These are phyloP conservation scores for Pseudovirgaria hyperparasitica DNA, from an alignment of 2,329 filamentous ascomycete species.

Conservation along the genomic window DNA sequence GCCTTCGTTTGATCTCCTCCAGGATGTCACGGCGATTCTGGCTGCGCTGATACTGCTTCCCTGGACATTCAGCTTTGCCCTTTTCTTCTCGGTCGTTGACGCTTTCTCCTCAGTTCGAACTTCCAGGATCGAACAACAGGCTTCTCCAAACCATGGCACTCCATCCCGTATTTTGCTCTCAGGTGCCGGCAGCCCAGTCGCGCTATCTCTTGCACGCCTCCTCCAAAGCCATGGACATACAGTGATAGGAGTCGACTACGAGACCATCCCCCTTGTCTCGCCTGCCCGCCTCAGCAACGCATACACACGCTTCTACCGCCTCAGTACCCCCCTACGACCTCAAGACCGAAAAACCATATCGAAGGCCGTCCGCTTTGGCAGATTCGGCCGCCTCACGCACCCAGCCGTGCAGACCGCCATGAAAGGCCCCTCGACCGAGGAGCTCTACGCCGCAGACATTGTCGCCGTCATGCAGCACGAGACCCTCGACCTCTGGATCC, in stretches of 20 bases:
- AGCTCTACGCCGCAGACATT: not conserved
- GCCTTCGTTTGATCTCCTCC: too few species aligned
- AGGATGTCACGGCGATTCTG: too few species aligned
- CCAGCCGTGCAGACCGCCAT: not conserved
- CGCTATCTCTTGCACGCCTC: slow-evolving; percentile 6
- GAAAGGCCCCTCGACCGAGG: slow-evolving; percentile 1
- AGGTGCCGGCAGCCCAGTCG: slow-evolving; percentile 5
- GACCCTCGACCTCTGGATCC: slow-evolving; percentile 4
- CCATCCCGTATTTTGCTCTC: slow-evolving; percentile 6
- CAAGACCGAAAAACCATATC: slow-evolving; percentile 2
- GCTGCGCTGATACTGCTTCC: too few species aligned
- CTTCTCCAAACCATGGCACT: too few species aligned
- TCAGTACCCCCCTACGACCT: not conserved
- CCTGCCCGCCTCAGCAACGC: slow-evolving; percentile 6
- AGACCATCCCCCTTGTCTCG: slow-evolving; percentile 4
- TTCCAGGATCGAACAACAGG: too few species aligned
- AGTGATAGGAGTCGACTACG: slow-evolving; percentile 6
- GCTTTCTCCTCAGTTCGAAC: too few species aligned
- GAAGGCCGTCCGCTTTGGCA: slow-evolving; percentile 3
- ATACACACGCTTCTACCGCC: slow-evolving; percentile 4
- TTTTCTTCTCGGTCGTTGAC: too few species aligned
- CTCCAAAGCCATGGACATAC: slow-evolving; percentile 6
- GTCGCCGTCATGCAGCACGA: slow-evolving; percentile 5
- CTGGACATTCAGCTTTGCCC: too few species aligned
- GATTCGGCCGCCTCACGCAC: slow-evolving; percentile 1